A percentile compares a stretch with the other conserved stretches of the same genome.
These are phyloP conservation scores for Suillus hirtellus DNA, from an alignment of 768 basidiomycete species.

Conservation along the genomic window DNA sequence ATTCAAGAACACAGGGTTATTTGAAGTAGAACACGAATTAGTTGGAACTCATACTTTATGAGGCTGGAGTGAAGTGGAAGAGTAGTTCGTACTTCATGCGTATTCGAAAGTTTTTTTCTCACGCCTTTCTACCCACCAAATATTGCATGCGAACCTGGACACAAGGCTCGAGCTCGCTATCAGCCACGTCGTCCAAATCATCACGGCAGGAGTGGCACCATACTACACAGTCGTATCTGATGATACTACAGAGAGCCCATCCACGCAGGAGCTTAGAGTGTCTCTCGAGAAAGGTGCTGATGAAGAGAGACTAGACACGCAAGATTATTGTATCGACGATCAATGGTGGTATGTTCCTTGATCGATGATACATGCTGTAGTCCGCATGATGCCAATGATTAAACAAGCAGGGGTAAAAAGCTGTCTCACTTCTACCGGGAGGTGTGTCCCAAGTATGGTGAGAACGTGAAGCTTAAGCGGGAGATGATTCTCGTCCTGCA, in stretches of 20 bases:
- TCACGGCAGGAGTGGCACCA: conserved; percentile 51
- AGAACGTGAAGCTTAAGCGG: conserved; percentile 95
- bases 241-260: conserved; percentile 69
- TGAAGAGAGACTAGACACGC: conserved; percentile 82
- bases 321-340: conserved; percentile 92
- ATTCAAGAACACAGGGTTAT: too few relatives aligned
- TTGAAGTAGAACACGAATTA: neutral
- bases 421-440: conserved; percentile 56
- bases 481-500: conserved; percentile 96
- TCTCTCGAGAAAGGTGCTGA: conserved; percentile 93
- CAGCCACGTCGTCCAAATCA: conserved; percentile 1
- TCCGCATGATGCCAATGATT: conserved; percentile 89
- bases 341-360: conserved; percentile 79
- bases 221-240: conserved; percentile 84
- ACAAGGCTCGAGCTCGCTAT: neutral
- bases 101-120: neutral
- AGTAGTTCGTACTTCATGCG: too few relatives aligned
- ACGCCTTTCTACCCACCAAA: too few relatives aligned
- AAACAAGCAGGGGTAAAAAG: conserved; percentile 95
- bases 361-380: neutral
- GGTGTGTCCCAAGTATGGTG: conserved; percentile 93
- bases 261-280: conserved; percentile 78
- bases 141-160: too few relatives aligned
- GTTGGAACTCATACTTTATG: neutral
- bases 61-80: too few relatives aligned